Conservation (phyloP, 345 rosid species). For the Melaleuca quinquenervia region DNA sequence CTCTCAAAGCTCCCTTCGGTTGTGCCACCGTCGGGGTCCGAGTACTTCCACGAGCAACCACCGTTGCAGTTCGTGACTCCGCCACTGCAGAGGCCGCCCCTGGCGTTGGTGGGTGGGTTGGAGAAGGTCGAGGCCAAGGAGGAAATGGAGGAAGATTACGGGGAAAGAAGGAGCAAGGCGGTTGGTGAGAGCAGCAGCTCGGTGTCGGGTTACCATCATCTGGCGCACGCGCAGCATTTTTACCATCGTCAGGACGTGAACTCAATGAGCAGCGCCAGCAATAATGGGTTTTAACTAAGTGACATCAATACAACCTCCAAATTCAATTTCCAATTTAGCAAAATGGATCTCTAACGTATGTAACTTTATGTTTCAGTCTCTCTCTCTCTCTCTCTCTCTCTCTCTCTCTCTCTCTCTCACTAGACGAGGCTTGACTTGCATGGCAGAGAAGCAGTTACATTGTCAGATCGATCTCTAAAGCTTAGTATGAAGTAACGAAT, state of each 20-base stretch:
- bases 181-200: slow-evolving; percentile 2
- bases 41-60: neutral
- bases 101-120: neutral
- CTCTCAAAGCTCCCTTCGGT: slow-evolving; percentile 96
- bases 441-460: neutral
- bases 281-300: neutral
- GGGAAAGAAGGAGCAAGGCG: neutral
- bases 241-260: slow-evolving; percentile 2
- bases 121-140: slow-evolving; percentile 1
- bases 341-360: neutral
- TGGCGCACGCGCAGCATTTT: neutral
- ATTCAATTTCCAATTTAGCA: neutral
- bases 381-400: neutral
- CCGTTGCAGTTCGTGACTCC: neutral
- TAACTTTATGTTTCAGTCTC: neutral
- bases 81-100: neutral
- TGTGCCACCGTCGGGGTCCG: slow-evolving; percentile 29
- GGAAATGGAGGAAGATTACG: slow-evolving; percentile 1
- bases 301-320: neutral
- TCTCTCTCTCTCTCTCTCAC: neutral
- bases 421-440: neutral
- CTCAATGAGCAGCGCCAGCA: slow-evolving; percentile 1
- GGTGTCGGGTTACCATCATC: neutral
- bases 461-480: neutral
- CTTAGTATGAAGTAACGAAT: neutral